Base-by-base conservation (phyloP, 306 rosid species). In the Abrus precatorius region DNA sequence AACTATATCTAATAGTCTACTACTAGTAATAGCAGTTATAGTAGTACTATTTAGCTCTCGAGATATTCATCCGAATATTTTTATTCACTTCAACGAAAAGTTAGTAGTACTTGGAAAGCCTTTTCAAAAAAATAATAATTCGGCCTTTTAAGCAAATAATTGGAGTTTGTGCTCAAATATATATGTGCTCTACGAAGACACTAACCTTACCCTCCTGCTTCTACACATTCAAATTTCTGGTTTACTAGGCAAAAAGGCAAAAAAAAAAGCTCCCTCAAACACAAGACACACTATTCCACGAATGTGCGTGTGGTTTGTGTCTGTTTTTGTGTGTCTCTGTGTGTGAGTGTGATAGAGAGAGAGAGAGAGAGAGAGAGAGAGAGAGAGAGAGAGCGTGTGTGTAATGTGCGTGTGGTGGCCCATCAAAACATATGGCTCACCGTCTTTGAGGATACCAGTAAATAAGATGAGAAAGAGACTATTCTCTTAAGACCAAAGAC, bases 371-470 rank as follows among this genome's bases (percentile, higher is more conserved):
- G 55, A 20, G 32, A 74, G 83, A 80, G 77, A 64, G 77, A 69
- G 75, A 83, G 55, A 76, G 40, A 34, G 59, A 8, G 77, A 69
- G 55, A 20, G 32, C 5, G 50, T 3, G 85, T 6, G 50, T 74
- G 77, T 49, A 86, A 85, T 90, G 90, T 8, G 82, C 6, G 30
- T 80, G 78, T 80, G 89, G 92, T 89, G 95, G 92, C 78, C 94
- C 94, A 91, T 72, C 70, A 83, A 78, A 83, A 89, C 87, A 86
- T 80, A 84, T 86, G 94, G 96, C 89, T 87, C 94, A 90, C 89
- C 84, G 81, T 85, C 81, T 80, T 85, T 86, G 88, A 81, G 84
- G 89, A 76, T 80, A 54, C 67, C 81, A 81, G 86, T 79, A 82
- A 71, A 66, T 77, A 80, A 80, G 83, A 88, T 69, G 86, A 85